Evolutionary conservation across 352 stramenopile species (phyloP).

Genomic region (Phytophthora vignae): DNA sequence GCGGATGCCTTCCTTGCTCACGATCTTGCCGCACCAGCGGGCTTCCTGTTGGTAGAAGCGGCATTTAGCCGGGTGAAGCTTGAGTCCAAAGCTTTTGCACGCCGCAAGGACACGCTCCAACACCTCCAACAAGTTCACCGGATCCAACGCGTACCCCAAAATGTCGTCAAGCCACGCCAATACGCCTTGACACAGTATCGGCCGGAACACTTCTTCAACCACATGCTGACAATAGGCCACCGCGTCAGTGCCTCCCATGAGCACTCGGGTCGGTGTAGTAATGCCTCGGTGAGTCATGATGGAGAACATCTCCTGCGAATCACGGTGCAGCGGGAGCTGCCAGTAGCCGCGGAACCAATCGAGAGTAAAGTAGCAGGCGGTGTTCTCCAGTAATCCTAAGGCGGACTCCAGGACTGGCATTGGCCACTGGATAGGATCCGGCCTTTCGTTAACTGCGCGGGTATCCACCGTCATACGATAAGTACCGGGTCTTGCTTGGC

Average conservation of each 20-base stretch:
- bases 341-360: conserved; percentile 27
- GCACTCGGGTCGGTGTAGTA: conserved; percentile 18
- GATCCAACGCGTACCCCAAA: conserved; percentile 1
- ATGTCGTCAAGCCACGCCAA: conserved; percentile 16
- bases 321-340: conserved; percentile 12
- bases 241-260: conserved; percentile 17
- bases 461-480: neutral
- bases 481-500: neutral
- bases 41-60: conserved; percentile 8
- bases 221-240: conserved; percentile 5
- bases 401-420: neutral
- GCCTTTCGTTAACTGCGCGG: neutral
- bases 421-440: neutral
- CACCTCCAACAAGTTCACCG: neutral
- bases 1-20: neutral
- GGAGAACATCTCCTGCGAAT: conserved; percentile 17
- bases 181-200: neutral
- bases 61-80: conserved; percentile 2
- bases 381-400: neutral
- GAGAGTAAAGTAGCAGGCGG: conserved; percentile 9
- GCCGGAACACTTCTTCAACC: conserved; percentile 8
- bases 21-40: conserved; percentile 8
- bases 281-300: conserved; percentile 12
- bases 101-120: conserved; percentile 3
- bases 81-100: neutral